A percentile compares a stretch with the other conserved stretches of the same genome.
phyloP scores from a whole-genome alignment of 495 filamentous ascomycete genomes.

The Sphaerosporella brunnea region DNA sequence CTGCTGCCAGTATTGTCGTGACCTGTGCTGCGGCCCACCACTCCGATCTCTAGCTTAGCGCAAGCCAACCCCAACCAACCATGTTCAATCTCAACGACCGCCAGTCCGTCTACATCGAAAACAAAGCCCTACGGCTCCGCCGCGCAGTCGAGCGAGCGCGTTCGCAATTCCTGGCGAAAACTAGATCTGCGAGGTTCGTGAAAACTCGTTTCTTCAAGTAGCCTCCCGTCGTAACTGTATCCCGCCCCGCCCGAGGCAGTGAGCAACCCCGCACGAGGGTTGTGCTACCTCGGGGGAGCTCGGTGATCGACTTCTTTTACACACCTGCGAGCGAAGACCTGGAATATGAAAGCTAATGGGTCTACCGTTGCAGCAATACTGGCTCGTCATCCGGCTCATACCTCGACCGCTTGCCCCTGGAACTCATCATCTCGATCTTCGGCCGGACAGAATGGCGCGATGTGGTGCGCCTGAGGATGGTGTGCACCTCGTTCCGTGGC shows the following conservation, averaged over 20 bases:
- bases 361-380: too few relatives aligned
- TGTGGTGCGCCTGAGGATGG: constrained; percentile 14
- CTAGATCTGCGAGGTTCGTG: constrained; percentile 16
- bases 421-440: constrained; percentile 26
- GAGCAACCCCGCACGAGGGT: background rate
- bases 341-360: too few relatives aligned
- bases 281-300: background rate
- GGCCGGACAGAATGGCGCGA: constrained; percentile 15
- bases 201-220: background rate
- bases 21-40: too few relatives aligned
- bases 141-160: constrained; percentile 22
- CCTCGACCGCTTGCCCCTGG: constrained; percentile 24
- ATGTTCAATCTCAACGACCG: constrained; percentile 5
- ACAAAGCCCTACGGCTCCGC: constrained; percentile 16
- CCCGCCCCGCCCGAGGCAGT: background rate
- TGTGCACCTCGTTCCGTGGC: constrained; percentile 25
- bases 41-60: too few relatives aligned
- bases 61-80: too few relatives aligned
- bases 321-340: constrained; percentile 4
- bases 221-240: background rate
- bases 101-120: constrained; percentile 9
- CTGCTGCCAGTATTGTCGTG: too few relatives aligned
- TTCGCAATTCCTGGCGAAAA: constrained; percentile 19
- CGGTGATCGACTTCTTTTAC: background rate
- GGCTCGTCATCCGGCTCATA: constrained; percentile 16